Conservation (phyloP, 106 monocot genomes). For the Ottelia alismoides region DNA sequence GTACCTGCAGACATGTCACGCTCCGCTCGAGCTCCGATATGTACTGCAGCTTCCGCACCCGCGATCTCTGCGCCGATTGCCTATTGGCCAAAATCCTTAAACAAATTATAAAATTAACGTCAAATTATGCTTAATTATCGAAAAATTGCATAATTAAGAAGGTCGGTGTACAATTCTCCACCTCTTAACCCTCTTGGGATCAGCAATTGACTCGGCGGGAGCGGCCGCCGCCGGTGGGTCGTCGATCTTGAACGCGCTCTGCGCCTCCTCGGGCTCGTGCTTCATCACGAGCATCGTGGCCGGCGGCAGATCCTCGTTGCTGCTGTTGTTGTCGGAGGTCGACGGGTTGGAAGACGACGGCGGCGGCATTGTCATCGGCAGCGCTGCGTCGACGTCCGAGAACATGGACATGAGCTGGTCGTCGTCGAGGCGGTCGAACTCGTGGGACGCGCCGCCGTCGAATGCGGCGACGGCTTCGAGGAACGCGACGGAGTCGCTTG, state of each 20-base stretch:
- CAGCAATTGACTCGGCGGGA: conserved; percentile 3
- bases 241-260: conserved; percentile 17
- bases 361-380: neutral
- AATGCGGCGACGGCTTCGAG: neutral
- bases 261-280: neutral
- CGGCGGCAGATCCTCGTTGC: conserved; percentile 23
- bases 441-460: conserved; percentile 42
- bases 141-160: neutral
- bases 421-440: too few relatives aligned
- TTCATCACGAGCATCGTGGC: neutral
- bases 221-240: conserved; percentile 1
- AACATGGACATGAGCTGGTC: too few relatives aligned
- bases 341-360: conserved; percentile 14
- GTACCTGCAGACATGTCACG: conserved; percentile 43
- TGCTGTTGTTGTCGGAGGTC: conserved; percentile 22
- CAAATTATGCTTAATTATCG: neutral
- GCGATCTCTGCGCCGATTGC: conserved; percentile 54
- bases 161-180: too few relatives aligned
- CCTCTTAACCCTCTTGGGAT: conserved; percentile 69
- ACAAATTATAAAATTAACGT: neutral
- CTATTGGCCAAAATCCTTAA: conserved; percentile 44
- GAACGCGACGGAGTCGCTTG: neutral
- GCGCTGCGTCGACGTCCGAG: conserved; percentile 28
- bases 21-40: conserved; percentile 52
- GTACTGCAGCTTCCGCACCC: conserved; percentile 51